Evolutionary conservation across 768 basidiomycete species (phyloP).

Genomic region (Trametes elegans): DNA sequence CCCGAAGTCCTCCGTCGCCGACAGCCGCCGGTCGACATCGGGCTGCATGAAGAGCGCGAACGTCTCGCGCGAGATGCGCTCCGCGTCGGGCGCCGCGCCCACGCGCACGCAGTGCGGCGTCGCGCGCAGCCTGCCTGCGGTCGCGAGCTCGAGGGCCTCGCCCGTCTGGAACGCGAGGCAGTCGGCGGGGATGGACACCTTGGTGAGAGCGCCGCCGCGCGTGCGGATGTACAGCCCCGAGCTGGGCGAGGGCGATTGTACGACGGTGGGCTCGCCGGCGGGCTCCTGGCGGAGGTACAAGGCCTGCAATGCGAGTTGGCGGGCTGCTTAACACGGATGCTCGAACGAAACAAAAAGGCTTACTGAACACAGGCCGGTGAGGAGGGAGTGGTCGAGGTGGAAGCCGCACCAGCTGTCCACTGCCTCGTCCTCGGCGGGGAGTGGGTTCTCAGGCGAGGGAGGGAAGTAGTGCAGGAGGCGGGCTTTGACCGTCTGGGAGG

Average conservation of each 20-base stretch:
- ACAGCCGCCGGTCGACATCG: constrained; percentile 73
- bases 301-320: constrained; percentile 46
- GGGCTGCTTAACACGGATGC: not conserved
- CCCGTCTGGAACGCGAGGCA: constrained; percentile 97
- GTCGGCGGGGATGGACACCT: constrained; percentile 81
- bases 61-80: constrained; percentile 75
- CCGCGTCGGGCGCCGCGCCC: constrained; percentile 45
- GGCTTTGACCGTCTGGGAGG: constrained; percentile 85
- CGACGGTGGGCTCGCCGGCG: constrained; percentile 39
- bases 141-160: constrained; percentile 90
- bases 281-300: constrained; percentile 69
- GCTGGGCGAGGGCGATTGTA: constrained; percentile 66
- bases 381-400: constrained; percentile 85
- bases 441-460: constrained; percentile 41
- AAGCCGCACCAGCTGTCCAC: constrained; percentile 94
- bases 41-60: constrained; percentile 91
- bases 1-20: constrained; percentile 76
- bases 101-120: constrained; percentile 95
- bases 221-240: constrained; percentile 93
- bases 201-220: constrained; percentile 72
- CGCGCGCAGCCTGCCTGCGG: constrained; percentile 74
- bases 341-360: constrained; percentile 19
- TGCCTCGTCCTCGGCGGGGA: constrained; percentile 52
- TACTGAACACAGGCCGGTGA: constrained; percentile 92
- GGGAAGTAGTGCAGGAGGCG: constrained; percentile 97